Percentiles rank a stretch among this genome's conserved stretches.
phyloP scores from a whole-genome alignment of 2,329 filamentous ascomycete species.

The Colletotrichum cuscutae region DNA sequence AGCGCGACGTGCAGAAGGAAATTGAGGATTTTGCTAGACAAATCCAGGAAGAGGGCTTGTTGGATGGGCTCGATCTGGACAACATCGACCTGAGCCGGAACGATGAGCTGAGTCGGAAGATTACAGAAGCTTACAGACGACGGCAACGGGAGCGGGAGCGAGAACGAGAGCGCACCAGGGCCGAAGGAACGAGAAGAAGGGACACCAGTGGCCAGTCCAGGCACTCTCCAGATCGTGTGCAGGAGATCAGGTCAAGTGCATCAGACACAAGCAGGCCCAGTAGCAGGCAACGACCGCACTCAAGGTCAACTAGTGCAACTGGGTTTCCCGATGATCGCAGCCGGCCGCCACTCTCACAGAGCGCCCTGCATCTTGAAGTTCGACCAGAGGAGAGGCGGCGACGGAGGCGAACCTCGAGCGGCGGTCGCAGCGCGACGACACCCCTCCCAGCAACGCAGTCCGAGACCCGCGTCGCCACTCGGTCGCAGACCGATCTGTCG shows the following conservation, averaged over 20 bases:
- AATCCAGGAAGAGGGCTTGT: conserved; percentile 85
- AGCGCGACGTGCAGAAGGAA: conserved; percentile 84
- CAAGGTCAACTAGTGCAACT: conserved; percentile 57
- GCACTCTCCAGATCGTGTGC: conserved; percentile 39
- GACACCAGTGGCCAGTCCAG: conserved; percentile 52
- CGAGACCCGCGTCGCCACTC: conserved; percentile 61
- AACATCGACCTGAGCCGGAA: conserved; percentile 86
- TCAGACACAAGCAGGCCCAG: conserved; percentile 41
- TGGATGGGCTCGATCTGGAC: conserved; percentile 89
- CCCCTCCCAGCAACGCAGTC: conserved; percentile 54
- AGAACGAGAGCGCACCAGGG: conserved; percentile 60
- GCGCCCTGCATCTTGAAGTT: conserved; percentile 59
- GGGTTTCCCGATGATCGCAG: conserved; percentile 58
- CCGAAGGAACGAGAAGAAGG: conserved; percentile 48
- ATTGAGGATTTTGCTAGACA: conserved; percentile 91
- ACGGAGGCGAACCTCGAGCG: conserved; percentile 64
- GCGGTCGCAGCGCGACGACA: conserved; percentile 64
- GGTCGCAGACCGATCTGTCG: conserved; percentile 74
- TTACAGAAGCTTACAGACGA: conserved; percentile 87
- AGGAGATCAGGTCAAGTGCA: conserved; percentile 23
- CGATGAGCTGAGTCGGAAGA: conserved; percentile 89
- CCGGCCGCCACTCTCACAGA: conserved; percentile 60
- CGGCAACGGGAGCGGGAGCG: conserved; percentile 76
- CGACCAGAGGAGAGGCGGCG: conserved; percentile 56
- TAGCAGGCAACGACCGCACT: conserved; percentile 50